Conservation (phyloP, 306 rosid genomes). For the Medicago lupulina region DNA sequence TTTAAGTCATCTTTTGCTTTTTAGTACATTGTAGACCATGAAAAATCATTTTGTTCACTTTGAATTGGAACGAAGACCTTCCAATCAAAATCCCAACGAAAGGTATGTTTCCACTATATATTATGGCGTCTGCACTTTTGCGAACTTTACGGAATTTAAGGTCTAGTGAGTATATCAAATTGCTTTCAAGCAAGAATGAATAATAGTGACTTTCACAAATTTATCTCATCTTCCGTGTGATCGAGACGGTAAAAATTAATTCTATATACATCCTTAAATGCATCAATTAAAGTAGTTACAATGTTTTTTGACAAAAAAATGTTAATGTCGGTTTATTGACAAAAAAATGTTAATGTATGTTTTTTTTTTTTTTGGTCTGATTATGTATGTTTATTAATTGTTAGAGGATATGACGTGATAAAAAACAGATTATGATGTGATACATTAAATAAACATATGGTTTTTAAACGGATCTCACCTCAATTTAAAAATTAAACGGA, state of each 20-base stretch:
- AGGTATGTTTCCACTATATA: conserved; percentile 22
- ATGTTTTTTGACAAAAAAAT: too few relatives aligned
- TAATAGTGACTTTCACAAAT: neutral
- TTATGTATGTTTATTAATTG: too few relatives aligned
- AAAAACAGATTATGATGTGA: neutral
- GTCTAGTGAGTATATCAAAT: conserved; percentile 34
- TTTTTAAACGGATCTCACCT: too few relatives aligned
- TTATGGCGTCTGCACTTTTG: conserved; percentile 39
- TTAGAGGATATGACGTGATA: too few relatives aligned
- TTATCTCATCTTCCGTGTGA: neutral
- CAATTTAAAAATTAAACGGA: too few relatives aligned
- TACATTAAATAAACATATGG: too few relatives aligned
- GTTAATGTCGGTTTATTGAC: too few relatives aligned
- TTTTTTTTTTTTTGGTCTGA: too few relatives aligned
- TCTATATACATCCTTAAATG: too few relatives aligned
- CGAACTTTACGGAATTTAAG: conserved; percentile 52
- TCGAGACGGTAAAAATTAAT: neutral
- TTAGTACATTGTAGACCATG: conserved; percentile 62
- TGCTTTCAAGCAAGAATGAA: neutral
- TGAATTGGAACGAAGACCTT: conserved; percentile 57
- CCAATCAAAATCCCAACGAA: conserved; percentile 47
- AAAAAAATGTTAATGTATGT: too few relatives aligned
- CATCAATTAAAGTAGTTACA: too few relatives aligned
- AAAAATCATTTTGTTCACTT: conserved; percentile 62
- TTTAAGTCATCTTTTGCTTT: conserved; percentile 59